Percentiles rank a stretch among this genome's conserved stretches.
phyloP scores from a whole-genome alignment of 73 alveolate species.

The Blepharisma stoltei region DNA sequence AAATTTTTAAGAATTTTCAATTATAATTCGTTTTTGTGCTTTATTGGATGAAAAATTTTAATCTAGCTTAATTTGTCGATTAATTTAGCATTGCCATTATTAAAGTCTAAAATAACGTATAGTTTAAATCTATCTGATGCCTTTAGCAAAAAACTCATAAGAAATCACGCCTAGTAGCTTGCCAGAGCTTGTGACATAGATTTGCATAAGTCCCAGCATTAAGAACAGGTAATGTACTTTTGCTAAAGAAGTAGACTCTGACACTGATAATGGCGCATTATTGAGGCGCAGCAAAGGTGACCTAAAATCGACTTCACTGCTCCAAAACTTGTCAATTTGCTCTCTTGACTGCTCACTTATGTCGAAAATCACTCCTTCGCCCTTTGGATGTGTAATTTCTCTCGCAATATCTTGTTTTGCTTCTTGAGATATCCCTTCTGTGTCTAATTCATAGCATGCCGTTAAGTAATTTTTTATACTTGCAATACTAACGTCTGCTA shows the following conservation, averaged over 20 bases:
- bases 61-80: too few species aligned
- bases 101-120: too few species aligned
- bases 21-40: too few species aligned
- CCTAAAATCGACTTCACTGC: slow-evolving; percentile 54
- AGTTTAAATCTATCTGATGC: not conserved
- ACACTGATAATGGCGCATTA: slow-evolving; percentile 66
- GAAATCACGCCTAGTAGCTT: not conserved
- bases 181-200: slow-evolving; percentile 62
- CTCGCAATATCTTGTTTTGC: not conserved
- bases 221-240: slow-evolving; percentile 83
- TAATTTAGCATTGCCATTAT: too few species aligned
- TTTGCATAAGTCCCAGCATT: slow-evolving; percentile 70
- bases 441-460: too few species aligned
- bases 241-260: slow-evolving; percentile 61
- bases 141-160: not conserved
- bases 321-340: slow-evolving; percentile 50
- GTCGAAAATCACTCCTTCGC: too few species aligned
- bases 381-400: too few species aligned
- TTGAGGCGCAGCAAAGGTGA: slow-evolving; percentile 49
- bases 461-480: slow-evolving; percentile 3
- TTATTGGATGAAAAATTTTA: too few species aligned
- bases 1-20: too few species aligned
- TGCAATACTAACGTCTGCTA: not conserved
- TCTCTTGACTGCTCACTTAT: not conserved
- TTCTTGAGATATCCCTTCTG: not conserved